These are phyloP conservation scores for Coccomyxa sp. DNA, from an alignment of 139 green algal genomes.

Conservation along the genomic window DNA sequence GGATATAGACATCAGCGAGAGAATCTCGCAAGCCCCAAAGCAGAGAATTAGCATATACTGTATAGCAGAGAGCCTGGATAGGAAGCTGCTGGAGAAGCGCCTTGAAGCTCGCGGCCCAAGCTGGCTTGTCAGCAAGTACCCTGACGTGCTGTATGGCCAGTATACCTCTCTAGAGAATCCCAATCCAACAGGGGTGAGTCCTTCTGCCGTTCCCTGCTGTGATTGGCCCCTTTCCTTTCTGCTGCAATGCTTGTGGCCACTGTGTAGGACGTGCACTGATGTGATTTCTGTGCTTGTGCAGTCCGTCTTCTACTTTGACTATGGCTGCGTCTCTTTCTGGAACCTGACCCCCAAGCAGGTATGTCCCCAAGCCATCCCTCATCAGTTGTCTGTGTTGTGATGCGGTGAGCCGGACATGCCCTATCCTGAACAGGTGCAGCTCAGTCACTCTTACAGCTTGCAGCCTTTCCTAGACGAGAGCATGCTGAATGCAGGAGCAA, in stretches of 20 bases:
- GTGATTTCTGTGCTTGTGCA: constrained; percentile 8
- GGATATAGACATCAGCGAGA: not conserved
- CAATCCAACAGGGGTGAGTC: not conserved
- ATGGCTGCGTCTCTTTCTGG: constrained; percentile 72
- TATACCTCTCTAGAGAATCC: constrained; percentile 3
- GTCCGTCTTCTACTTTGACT: constrained; percentile 72
- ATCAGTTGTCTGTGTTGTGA: not conserved
- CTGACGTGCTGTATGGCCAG: constrained; percentile 43
- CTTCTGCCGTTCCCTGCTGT: not conserved
- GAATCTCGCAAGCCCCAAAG: not conserved
- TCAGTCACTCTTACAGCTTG: not conserved
- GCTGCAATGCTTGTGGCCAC: not conserved
- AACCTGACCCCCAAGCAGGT: constrained; percentile 43
- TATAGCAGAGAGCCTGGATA: constrained; percentile 50
- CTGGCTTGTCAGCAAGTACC: constrained; percentile 29
- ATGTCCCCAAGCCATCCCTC: not conserved
- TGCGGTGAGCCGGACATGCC: not conserved
- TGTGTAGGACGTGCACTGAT: constrained; percentile 23
- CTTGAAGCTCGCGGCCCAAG: constrained; percentile 14
- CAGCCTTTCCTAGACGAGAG: not conserved
- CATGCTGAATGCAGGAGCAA: constrained; percentile 2
- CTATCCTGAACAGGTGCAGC: not conserved
- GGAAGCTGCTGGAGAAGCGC: constrained; percentile 13
- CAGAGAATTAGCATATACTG: constrained; percentile 60
- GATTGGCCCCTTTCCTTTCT: not conserved